These are phyloP conservation scores for Calonectria honghensis DNA, from an alignment of 2,329 filamentous ascomycete species.

Conservation along the genomic window DNA sequence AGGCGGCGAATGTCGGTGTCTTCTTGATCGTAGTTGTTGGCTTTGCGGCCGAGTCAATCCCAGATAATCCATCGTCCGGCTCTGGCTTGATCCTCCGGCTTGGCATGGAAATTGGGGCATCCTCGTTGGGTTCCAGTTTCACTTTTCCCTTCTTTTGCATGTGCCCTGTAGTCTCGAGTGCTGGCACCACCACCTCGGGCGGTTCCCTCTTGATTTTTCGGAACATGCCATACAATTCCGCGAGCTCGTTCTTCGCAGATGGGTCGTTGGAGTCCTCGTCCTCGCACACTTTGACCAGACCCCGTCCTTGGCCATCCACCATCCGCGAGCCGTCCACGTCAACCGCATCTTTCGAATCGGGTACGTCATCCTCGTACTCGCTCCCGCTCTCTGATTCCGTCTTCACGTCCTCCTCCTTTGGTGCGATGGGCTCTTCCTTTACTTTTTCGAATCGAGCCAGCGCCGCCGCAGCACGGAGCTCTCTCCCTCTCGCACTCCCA, in stretches of 20 bases:
- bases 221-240: conserved; percentile 75
- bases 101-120: background rate
- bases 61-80: conserved; percentile 9
- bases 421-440: conserved; percentile 65
- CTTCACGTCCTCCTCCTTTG: conserved; percentile 58
- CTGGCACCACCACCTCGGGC: conserved; percentile 19
- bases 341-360: conserved; percentile 71
- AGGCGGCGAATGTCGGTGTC: background rate
- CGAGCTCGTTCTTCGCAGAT: conserved; percentile 69
- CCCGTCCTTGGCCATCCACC: conserved; percentile 79
- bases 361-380: conserved; percentile 68
- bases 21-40: background rate
- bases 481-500: conserved; percentile 82
- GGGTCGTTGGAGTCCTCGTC: conserved; percentile 76
- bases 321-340: conserved; percentile 80
- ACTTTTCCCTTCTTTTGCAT: background rate
- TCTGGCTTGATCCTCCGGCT: conserved; percentile 43
- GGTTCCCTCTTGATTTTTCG: conserved; percentile 52
- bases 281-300: conserved; percentile 84
- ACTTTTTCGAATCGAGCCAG: conserved; percentile 81
- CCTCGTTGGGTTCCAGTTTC: conserved; percentile 17
- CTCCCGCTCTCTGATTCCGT: conserved; percentile 68
- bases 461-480: conserved; percentile 85
- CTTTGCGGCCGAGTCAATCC: conserved; percentile 20
- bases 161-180: background rate